phyloP scores from a whole-genome alignment of 2,329 filamentous ascomycete species.

The Aspergillus eucalypticola region DNA sequence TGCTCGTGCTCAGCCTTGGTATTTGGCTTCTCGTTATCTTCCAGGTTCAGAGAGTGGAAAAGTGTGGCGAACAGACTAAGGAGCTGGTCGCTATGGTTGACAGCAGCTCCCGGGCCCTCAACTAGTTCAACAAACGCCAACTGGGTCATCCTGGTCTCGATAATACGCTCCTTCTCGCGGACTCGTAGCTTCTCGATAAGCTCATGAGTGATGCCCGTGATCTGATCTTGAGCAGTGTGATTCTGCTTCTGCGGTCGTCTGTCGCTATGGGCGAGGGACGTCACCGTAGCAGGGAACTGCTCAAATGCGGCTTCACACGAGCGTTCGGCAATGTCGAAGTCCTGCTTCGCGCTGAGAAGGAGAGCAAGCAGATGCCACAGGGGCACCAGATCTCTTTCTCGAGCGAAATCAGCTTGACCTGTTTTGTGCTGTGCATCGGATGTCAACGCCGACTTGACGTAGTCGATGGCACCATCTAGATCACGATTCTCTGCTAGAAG shows the following conservation, averaged over 20 bases:
- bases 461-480: conserved; percentile 75
- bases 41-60: conserved; percentile 65
- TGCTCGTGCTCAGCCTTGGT: conserved; percentile 33
- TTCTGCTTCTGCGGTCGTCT: conserved; percentile 37
- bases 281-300: conserved; percentile 72
- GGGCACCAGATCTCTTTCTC: conserved; percentile 62
- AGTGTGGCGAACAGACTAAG: conserved; percentile 77
- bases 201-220: conserved; percentile 41
- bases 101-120: conserved; percentile 80
- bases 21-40: conserved; percentile 24
- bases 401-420: conserved; percentile 33
- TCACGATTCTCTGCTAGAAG: conserved; percentile 87
- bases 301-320: conserved; percentile 91
- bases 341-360: conserved; percentile 80
- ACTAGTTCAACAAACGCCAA: conserved; percentile 78
- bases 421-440: conserved; percentile 44
- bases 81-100: conserved; percentile 85
- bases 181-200: conserved; percentile 78
- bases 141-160: conserved; percentile 97
- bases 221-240: conserved; percentile 23
- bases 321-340: conserved; percentile 75
- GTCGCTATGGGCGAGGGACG: conserved; percentile 67
- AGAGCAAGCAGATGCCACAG: conserved; percentile 90
- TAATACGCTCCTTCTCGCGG: conserved; percentile 78
- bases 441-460: conserved; percentile 73